Conservation (phyloP, 345 rosid genomes). For the Sisymbrium irio region DNA sequence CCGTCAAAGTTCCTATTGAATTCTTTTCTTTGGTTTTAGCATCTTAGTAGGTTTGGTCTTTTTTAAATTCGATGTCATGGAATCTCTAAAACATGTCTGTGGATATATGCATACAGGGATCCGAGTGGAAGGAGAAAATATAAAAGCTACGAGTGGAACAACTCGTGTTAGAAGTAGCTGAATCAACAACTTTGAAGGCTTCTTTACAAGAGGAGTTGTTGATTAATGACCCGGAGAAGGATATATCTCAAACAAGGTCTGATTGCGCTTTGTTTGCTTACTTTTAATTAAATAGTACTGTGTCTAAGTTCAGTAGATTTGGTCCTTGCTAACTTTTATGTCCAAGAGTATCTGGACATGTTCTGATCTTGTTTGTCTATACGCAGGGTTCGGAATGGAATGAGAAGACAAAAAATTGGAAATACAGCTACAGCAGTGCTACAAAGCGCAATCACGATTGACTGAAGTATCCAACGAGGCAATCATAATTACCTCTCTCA, state of each 20-base stretch:
- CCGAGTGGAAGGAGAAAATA: constrained; percentile 95
- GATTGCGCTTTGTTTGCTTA: no score
- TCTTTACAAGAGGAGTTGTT: constrained; percentile 59
- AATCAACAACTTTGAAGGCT: constrained; percentile 67
- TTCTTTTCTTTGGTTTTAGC: not conserved
- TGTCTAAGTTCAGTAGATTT: no score
- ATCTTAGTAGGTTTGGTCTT: not conserved
- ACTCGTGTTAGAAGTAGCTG: constrained; percentile 86
- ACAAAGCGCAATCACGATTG: no score
- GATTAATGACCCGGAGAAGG: constrained; percentile 49
- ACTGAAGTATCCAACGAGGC: no score
- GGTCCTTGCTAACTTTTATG: no score
- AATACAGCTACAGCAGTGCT: no score
- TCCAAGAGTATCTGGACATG: no score
- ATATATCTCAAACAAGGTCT: constrained; percentile 55
- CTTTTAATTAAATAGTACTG: no score
- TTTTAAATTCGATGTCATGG: not conserved
- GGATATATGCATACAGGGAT: constrained; percentile 49
- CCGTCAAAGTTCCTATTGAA: not conserved
- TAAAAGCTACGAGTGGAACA: constrained; percentile 88
- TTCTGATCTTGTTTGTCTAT: no score
- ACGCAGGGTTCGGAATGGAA: no score
- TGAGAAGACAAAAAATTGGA: no score
- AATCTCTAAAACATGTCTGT: not conserved
- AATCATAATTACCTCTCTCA: no score